Evolutionary conservation across 2,329 filamentous ascomycete species (phyloP), one percentile per base, ranked within the genome.

Genomic region (Rhinocladiella similis): DNA sequence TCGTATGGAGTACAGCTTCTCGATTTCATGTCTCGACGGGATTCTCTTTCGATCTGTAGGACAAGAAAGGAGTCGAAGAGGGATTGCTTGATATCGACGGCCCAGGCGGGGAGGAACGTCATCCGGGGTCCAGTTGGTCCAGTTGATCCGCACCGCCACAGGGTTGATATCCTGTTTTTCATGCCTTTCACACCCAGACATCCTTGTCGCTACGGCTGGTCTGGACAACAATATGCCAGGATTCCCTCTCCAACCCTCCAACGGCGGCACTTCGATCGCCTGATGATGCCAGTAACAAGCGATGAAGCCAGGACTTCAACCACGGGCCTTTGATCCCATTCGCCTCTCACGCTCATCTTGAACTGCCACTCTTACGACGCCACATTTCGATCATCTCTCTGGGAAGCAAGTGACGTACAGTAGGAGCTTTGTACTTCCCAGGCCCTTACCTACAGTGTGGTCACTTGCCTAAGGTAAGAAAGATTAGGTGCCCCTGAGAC

Each of bases 131-230:
- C 50, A 19, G 27, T 22, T 46, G 42, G 56, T 52, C 16, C 50
- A 19, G 27, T 22, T 46, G 41, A 14, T 41, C 27, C 59, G 55
- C 58, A 58, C 53, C 51, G 56, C 59, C 59, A 57, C 59, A 50
- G 51, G 56, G 56, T 42, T 47, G 45, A 47, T 56, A 51, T 56
- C 59, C 50, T 56, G 59, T 33, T 55, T 59, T 58, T 48, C 42
- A 19, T 46, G 47, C 43, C 49, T 58, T 56, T 27, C 39, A 7
- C 22, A 46, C 51, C 47, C 20, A 14, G 14, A 46, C 47, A 45
- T 42, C 54, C 47, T 22, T 50, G 53, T 56, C 29, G 45, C 20
- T 16, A 14, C 18, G 27, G 14, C 46, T 38, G 13, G 48, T 55
- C 50, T 57, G 38, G 58, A 53, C 54, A 47, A 14, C 19, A 6